Evolutionary conservation across 1,284 basidiomycete species (phyloP), one percentile per base, ranked within the genome.

Genomic region (Trametes sp.): DNA sequence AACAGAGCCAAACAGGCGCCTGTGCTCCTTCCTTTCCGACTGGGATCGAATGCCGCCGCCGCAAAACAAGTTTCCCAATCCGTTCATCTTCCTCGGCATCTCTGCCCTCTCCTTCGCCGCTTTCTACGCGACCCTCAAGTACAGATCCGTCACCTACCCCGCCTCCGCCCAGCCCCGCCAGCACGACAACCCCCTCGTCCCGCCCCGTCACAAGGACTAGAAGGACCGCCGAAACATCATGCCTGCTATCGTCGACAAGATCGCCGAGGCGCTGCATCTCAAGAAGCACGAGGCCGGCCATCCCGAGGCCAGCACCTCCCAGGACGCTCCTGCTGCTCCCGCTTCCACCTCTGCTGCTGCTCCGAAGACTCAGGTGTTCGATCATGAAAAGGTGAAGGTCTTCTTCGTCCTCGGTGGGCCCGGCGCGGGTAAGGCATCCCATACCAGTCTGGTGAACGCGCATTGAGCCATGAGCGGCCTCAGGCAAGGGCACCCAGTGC

Each of bases 401-500:
- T 84, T 99, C 70, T 99, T 95, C 73, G 96, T 99, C 21, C 90
- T 99, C 24, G 98, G 98, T 44, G 98, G 98, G 1, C 98, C 98
- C 24, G 98, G 98, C 59, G 95, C 95, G 69, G 96, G 94, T 89
- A 66, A 67, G 83, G 77, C 14, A 31, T 48, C 45, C 24, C 36
- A 4, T 28, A 2, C 21, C 31, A 19, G 8, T 11, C 21, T 31
- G 1, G 2, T 36, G 11, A 14, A 48, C 19, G 14, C 1, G 11
- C 41, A 4, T 24, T 54, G 23, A 56, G 44, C 16, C 19, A 13
- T 19, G 29, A 7, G 23, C 46, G 48, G 60, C 35, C 65, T 24
- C 72, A 96, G 96, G 97, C 68, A 99, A 99, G 78, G 98, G 98
- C 55, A 99, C 98, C 0, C 98, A 99, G 76, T 98, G 96, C 74